Evolutionary conservation across 257 asterid genomes (phyloP), one percentile per base, ranked within the genome.

Genomic region (Ballota nigra): DNA sequence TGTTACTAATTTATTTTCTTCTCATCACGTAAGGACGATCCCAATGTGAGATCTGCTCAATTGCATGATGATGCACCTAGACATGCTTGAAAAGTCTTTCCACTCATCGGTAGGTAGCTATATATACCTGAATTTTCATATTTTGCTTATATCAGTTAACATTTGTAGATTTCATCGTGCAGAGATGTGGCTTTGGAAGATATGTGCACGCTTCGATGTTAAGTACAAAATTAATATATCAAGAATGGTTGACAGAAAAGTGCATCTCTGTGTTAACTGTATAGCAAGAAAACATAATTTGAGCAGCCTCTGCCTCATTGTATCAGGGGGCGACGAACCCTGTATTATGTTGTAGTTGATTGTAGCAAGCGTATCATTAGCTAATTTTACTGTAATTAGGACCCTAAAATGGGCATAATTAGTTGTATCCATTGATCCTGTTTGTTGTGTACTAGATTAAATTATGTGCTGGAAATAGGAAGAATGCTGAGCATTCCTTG

Each of bases 31-130:
- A 63, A 94, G 97, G 99, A 94, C 5, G 99, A 94, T 69, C 81
- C 95, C 26, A 85, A 68, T 40, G 89, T 89, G 80, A 87, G 97
- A 80, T 78, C 97, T 68, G 74, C 91, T 31, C 97, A 89, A 71
- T 74, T 94, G 90, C 96, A 89, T 8, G 97, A 91, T 28, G 95
- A 91, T 55, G 83, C 92, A 31, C 72, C 89, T 28, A 83, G 99
- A 69, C 97, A 94, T 80, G 76, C 89, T 18, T 94, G 88, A 93
- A 68, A 73, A 70, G 41, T 28, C 24, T 72, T 78, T 38, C 73
- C 77, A 68, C 34, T 67, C 45, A 41, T 70, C 15, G 75, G 77
- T 64, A 75, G 63, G 63, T 47, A 8, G 43, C 12, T 36, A 8
- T 43, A 53, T 23, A 34, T n/a, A 31, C 40, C 67, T 60, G 68